phyloP scores from a whole-genome alignment of 2,329 filamentous ascomycete genomes.

The Neonectria magnoliae region DNA sequence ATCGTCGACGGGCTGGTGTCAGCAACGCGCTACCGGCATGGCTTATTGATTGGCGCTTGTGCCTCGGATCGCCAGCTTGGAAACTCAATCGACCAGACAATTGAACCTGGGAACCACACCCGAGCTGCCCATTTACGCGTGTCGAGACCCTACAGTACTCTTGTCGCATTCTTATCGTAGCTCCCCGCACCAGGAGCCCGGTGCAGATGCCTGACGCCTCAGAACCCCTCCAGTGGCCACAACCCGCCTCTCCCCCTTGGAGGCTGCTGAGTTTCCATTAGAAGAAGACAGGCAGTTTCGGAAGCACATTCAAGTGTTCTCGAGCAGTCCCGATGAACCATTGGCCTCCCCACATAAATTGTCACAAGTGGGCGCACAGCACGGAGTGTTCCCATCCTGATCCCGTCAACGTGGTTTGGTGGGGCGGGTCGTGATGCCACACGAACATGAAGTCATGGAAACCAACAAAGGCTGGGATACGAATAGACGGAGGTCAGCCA shows the following conservation, averaged over 20 bases:
- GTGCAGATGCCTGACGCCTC: neutral
- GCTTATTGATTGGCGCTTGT: conserved; percentile 25
- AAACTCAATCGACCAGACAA: conserved; percentile 3
- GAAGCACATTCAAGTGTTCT: conserved; percentile 21
- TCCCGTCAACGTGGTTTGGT: conserved; percentile 26
- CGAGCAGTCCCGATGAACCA: conserved; percentile 29
- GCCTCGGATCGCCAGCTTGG: neutral
- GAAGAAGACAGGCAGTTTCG: conserved; percentile 18
- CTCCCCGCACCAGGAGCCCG: neutral
- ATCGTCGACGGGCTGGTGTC: conserved; percentile 18
- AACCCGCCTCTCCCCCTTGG: neutral
- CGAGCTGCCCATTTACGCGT: neutral
- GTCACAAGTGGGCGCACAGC: conserved; percentile 13
- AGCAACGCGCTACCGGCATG: conserved; percentile 17
- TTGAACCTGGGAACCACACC: conserved; percentile 8
- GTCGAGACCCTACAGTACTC: neutral
- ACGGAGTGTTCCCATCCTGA: neutral
- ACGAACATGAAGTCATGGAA: conserved; percentile 27
- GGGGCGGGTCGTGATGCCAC: conserved; percentile 23
- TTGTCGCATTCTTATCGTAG: neutral
- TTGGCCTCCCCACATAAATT: conserved; percentile 28
- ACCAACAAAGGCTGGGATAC: conserved; percentile 21
- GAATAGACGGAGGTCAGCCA: neutral
- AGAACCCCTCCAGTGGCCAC: neutral
- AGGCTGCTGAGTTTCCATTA: conserved; percentile 34